A percentile compares a stretch with the other conserved stretches of the same genome.
Evolutionary conservation across 2,329 filamentous ascomycete genomes (phyloP).

Genomic region (Aspergillus sp.): DNA sequence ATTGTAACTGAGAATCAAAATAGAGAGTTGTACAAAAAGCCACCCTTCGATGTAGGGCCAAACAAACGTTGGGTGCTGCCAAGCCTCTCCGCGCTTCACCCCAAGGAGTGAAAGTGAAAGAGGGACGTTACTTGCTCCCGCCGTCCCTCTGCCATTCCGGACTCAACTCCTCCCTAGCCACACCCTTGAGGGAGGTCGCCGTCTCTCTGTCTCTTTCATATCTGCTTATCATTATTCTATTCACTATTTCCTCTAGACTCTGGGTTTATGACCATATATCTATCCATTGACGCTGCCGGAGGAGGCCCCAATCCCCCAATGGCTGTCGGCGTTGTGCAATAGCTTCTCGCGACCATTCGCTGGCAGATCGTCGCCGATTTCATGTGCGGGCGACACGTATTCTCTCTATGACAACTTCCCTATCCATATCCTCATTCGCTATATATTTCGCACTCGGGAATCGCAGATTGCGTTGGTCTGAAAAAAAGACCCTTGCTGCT

Average conservation of each 20-base stretch:
- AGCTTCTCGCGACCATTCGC: constrained; percentile 9
- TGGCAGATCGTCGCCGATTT: constrained; percentile 9
- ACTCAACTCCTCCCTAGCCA: background rate
- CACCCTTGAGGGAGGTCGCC: constrained; percentile 7
- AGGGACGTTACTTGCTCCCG: constrained; percentile 11
- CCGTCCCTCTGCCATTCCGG: background rate
- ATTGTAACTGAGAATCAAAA: background rate
- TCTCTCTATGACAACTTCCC: background rate
- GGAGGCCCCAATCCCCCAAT: constrained; percentile 11
- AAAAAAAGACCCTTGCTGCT: background rate
- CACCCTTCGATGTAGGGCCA: background rate
- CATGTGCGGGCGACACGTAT: constrained; percentile 2
- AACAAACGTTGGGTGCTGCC: constrained; percentile 6
- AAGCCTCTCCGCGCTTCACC: constrained; percentile 19
- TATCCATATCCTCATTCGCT: background rate
- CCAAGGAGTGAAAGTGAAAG: constrained; percentile 1
- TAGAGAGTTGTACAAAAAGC: constrained; percentile 3
- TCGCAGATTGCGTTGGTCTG: background rate
- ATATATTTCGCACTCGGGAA: background rate
- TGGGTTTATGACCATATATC: background rate
- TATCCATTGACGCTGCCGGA: constrained; percentile 1
- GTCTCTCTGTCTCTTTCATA: background rate
- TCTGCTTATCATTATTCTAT: background rate
- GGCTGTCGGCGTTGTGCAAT: constrained; percentile 9
- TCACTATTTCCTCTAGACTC: background rate